Base-by-base conservation (phyloP, 1,284 basidiomycete species). In the Tilletia indica region DNA sequence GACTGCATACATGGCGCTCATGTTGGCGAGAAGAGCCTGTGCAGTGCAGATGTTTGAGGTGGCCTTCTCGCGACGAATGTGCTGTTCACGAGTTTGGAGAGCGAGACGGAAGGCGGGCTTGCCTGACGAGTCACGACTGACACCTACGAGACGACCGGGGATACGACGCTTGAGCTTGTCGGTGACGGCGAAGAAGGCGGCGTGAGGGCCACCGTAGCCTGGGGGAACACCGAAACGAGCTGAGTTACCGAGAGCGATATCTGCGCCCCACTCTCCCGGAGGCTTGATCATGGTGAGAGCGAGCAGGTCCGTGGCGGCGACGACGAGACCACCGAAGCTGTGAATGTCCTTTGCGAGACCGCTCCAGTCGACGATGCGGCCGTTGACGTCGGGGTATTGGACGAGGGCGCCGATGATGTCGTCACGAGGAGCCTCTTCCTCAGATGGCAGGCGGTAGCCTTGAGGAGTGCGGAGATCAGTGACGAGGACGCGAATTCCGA, bases 261-360 rank as follows among this genome's bases (percentile, higher is more conserved):
- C 96, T 47, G 94, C 95, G 67, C 96, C 96, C 93, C 96, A 98
- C 87, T 98, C 96, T 72, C 96, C 96, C 12, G 96, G 96, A 34
- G 96, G 93, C 83, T 93, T 94, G 79, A 99, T 88, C 88, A 94
- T 89, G 8, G 95, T 94, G 81, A 98, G 87, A 1, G 96, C 93
- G 39, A 99, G 88, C 68, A 99, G 89, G 85, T 99, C 96, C 14
- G 93, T 93, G 12, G 94, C 94, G 76, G 91, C 93, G 31, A 92
- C 89, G 68, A 96, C 89, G 74, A 97, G 88, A 58, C 89, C 94
- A 49, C 92, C 92, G 21, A 87, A 82, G n/a, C 87, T 86, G 84
- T 98, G 95, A 47, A 92, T 89, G 36, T 89, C 87, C 31, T 89
- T 85, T 2, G 93, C 88, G 19, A 97, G 87, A 3, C 86, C 85